These are phyloP conservation scores for Umbelopsis ramanniana DNA, from an alignment of 192 early-diverging fungal genomes.

Conservation along the genomic window DNA sequence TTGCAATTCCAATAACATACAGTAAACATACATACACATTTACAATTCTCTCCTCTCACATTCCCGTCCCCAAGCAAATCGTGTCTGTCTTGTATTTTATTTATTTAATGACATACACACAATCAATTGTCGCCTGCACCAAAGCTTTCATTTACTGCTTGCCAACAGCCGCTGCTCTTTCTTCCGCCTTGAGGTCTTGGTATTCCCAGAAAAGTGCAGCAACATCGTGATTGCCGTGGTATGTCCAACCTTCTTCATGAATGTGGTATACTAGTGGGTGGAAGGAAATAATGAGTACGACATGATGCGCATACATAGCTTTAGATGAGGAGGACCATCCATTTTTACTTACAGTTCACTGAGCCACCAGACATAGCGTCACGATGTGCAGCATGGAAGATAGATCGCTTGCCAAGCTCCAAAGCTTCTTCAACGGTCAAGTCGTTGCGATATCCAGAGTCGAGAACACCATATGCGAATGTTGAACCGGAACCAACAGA, in stretches of 20 bases:
- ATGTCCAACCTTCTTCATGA: constrained; percentile 87
- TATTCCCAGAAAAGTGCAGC: constrained; percentile 82
- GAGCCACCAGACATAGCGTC: constrained; percentile 92
- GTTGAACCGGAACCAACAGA: constrained; percentile 99
- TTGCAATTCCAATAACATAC: neutral
- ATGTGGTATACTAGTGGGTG: constrained; percentile 83
- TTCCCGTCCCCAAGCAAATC: neutral
- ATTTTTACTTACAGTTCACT: constrained; percentile 61
- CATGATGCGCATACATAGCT: constrained; percentile 2
- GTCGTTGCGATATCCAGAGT: constrained; percentile 84
- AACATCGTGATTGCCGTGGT: constrained; percentile 84
- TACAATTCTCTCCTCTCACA: too few species aligned
- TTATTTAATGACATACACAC: constrained; percentile 3
- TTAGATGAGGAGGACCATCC: too few species aligned
- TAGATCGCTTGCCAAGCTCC: constrained; percentile 88
- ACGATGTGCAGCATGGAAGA: constrained; percentile 95
- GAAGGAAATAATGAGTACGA: neutral
- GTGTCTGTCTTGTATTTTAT: neutral
- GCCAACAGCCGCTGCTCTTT: constrained; percentile 2
- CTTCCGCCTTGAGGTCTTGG: constrained; percentile 32
- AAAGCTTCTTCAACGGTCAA: constrained; percentile 83
- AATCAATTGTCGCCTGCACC: too few species aligned
- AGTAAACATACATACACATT: neutral
- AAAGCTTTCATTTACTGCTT: neutral
- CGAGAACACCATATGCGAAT: constrained; percentile 98